phyloP scores from a whole-genome alignment of 495 filamentous ascomycete species.

The Annulohypoxylon nitens region DNA sequence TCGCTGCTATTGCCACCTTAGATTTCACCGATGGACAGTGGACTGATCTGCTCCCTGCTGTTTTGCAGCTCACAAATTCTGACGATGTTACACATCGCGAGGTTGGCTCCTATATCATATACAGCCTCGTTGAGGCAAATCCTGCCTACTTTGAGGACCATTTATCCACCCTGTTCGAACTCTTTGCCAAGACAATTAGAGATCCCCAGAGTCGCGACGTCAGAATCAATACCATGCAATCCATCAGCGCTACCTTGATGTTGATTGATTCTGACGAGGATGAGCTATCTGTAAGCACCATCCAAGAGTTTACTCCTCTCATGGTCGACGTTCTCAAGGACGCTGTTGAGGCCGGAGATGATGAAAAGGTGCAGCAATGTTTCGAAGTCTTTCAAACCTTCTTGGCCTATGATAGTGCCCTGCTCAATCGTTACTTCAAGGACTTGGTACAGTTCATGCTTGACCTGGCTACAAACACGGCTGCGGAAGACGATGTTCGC shows the following conservation, averaged over 20 bases:
- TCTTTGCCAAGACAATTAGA: conserved; percentile 88
- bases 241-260: conserved; percentile 89
- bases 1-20: conserved; percentile 85
- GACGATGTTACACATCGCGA: conserved; percentile 82
- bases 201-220: conserved; percentile 93
- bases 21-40: conserved; percentile 91
- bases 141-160: conserved; percentile 83
- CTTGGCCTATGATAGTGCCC: conserved; percentile 86
- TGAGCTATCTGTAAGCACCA: conserved; percentile 72
- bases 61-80: conserved; percentile 79
- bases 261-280: conserved; percentile 89
- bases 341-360: conserved; percentile 80
- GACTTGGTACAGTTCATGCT: conserved; percentile 96
- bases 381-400: conserved; percentile 99
- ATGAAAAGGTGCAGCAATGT: conserved; percentile 85
- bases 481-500: conserved; percentile 84
- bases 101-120: conserved; percentile 92
- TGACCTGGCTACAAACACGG: conserved; percentile 79
- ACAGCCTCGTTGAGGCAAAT: conserved; percentile 86
- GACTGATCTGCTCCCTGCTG: conserved; percentile 80
- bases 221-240: conserved; percentile 92
- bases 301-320: conserved; percentile 82
- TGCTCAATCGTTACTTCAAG: conserved; percentile 87
- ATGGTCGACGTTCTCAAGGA: conserved; percentile 93
- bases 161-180: conserved; percentile 78